phyloP scores from a whole-genome alignment of 164 flowering plant species.

The Vitis cinerea region DNA sequence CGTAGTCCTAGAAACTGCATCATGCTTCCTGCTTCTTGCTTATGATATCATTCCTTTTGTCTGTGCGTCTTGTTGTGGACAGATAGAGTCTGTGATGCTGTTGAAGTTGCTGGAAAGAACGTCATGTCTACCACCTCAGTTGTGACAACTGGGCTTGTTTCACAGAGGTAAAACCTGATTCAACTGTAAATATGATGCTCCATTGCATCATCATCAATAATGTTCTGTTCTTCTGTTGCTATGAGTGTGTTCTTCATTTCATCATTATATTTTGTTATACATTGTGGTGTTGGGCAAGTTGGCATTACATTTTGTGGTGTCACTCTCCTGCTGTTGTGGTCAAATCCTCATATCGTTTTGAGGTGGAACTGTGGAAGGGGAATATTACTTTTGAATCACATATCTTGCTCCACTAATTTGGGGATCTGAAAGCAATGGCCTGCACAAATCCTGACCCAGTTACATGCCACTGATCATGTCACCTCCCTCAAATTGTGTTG shows the following conservation, averaged over 20 bases:
- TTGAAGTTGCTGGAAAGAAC: conserved; percentile 84
- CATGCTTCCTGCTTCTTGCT: neutral
- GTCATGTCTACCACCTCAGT: conserved; percentile 83
- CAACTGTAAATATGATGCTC: neutral
- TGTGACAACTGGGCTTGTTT: conserved; percentile 82
- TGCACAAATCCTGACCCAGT: too few species aligned
- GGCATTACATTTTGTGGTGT: neutral
- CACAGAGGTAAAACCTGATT: conserved; percentile 49
- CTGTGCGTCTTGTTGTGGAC: neutral
- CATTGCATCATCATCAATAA: neutral
- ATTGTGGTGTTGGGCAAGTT: neutral
- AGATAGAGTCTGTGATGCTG: conserved; percentile 87
- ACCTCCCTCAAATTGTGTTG: too few species aligned
- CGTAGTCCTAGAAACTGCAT: neutral
- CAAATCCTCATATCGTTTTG: too few species aligned
- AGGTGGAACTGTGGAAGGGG: too few species aligned
- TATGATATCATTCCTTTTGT: conserved; percentile 1
- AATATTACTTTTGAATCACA: too few species aligned
- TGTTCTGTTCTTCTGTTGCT: neutral
- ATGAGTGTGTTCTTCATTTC: neutral
- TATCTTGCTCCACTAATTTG: too few species aligned
- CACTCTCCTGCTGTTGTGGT: neutral
- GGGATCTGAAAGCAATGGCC: too few species aligned
- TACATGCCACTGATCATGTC: too few species aligned
- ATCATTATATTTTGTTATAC: neutral